Conservation (phyloP, 1,139 yeast species). For the Candida tropicalis region DNA sequence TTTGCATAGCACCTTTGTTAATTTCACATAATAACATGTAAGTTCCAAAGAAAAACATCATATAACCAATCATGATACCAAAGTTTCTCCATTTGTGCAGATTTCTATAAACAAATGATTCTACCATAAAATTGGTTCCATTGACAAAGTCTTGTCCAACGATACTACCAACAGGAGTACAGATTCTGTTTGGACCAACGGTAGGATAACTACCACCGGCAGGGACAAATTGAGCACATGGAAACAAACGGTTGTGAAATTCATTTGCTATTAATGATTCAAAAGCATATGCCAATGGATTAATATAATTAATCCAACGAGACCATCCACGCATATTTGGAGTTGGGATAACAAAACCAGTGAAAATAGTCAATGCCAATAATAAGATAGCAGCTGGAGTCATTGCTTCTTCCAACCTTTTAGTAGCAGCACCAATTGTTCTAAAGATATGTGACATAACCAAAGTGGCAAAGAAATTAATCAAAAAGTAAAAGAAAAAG, state of each 20-base stretch:
- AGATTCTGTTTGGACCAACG: conserved; percentile 36
- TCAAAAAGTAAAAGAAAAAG: conserved; percentile 56
- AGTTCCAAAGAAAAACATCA: conserved; percentile 53
- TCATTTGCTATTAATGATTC: conserved; percentile 60
- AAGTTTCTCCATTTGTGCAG: conserved; percentile 81
- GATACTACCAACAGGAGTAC: conserved; percentile 63
- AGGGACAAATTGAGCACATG: conserved; percentile 51
- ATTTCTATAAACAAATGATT: conserved; percentile 50
- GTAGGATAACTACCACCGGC: conserved; percentile 49
- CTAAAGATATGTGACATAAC: conserved; percentile 62
- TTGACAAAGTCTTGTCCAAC: conserved; percentile 55
- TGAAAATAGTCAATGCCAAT: conserved; percentile 54
- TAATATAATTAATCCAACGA: conserved; percentile 60
- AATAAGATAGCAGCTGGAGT: conserved; percentile 61
- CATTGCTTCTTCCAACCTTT: conserved; percentile 60
- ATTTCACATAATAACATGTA: conserved; percentile 62
- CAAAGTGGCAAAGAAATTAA: conserved; percentile 45
- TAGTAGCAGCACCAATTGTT: conserved; percentile 59
- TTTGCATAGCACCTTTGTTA: conserved; percentile 77
- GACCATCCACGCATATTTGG: conserved; percentile 66
- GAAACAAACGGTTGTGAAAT: conserved; percentile 49
- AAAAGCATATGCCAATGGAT: conserved; percentile 60
- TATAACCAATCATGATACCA: conserved; percentile 66
- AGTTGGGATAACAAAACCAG: conserved; percentile 62
- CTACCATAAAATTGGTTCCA: conserved; percentile 59